A percentile compares a stretch with the other conserved stretches of the same genome.
These are phyloP conservation scores for Colletotrichum tropicale DNA, from an alignment of 2,329 filamentous ascomycete genomes.

Conservation along the genomic window DNA sequence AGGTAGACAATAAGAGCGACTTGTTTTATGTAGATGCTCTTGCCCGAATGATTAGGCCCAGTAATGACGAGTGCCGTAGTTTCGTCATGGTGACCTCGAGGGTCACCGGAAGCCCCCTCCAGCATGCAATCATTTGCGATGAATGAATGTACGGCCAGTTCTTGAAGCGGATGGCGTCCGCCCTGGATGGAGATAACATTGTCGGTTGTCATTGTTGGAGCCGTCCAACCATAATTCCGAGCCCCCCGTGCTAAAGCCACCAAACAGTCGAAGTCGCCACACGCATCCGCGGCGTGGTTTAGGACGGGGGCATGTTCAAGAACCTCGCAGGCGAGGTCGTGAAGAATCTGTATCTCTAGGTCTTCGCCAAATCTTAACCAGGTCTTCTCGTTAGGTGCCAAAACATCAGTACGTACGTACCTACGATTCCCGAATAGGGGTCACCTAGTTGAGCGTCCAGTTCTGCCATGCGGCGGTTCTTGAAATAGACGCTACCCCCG, in stretches of 20 bases:
- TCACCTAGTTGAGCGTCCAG: conserved; percentile 86
- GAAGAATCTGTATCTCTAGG: conserved; percentile 86
- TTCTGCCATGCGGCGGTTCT: conserved; percentile 79
- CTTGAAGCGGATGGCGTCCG: conserved; percentile 89
- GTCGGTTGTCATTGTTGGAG: conserved; percentile 70
- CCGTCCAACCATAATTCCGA: conserved; percentile 71
- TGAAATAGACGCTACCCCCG: conserved; percentile 79
- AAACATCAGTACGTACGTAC: conserved; percentile 44
- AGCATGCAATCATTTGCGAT: conserved; percentile 83
- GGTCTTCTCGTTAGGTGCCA: neutral
- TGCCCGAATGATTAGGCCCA: conserved; percentile 95
- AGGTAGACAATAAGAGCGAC: conserved; percentile 89
- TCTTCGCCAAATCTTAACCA: conserved; percentile 51
- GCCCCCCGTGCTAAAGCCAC: conserved; percentile 82
- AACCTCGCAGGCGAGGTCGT: conserved; percentile 74
- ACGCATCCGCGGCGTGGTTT: conserved; percentile 73
- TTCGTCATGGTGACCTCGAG: conserved; percentile 21
- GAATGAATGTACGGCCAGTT: conserved; percentile 79
- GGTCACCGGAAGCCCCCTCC: conserved; percentile 57
- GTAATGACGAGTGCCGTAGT: conserved; percentile 78
- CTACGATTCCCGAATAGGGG: conserved; percentile 81
- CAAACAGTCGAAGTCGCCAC: conserved; percentile 86
- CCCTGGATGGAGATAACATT: conserved; percentile 76
- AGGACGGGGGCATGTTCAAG: conserved; percentile 73
- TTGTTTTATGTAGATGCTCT: conserved; percentile 95